Evolutionary conservation across 768 basidiomycete species (phyloP), one percentile per base, ranked within the genome.

Genomic region (Pulveroboletus sp.): DNA sequence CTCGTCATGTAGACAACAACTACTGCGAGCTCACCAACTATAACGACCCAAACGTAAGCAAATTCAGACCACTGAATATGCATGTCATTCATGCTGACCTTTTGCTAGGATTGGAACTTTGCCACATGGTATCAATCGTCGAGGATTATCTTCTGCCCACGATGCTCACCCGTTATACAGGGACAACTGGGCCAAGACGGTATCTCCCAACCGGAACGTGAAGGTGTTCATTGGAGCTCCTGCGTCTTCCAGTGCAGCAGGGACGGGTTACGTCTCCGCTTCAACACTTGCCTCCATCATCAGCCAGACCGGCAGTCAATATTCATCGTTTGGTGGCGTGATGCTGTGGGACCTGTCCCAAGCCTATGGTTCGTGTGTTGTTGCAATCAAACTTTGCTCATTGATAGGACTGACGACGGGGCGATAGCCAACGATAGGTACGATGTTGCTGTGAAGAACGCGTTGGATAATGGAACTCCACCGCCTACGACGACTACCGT

Each of bases 391-490:
- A 23, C 12, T 6, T 23, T 3, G 23, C 21, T 16, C 20, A 19
- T 34, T 33, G 25, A 44, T 21, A 7, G 4, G 21, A 33, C 34
- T 50, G 3, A 57, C 17, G 10, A 16, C 23, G 13, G 19, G n/a
- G 10, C 5, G 10, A 7, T 45, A 73, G 84, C 71, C 19, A 86
- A 87, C 58, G 68, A 67, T 38, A 75, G 79, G 16, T 86, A 76
- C 56, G 82, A 85, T 58, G 49, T 73, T n/a, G 76, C 75, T 4
- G 76, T 85, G 45, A 86, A 87, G 61, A 71, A 74, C 49, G 75
- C 78, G 24, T 70, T 86, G 20, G 63, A 64, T 72, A 46, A 47
- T 55, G 33, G 60, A 14, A 31, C 53, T 4, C 9, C 10, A 23
- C 16, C 43, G 23, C 20, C 31, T 16, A 48, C 46, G 6, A 38